phyloP scores from a whole-genome alignment of 805 yeast species.

The Yarrowia phangngaensis region DNA sequence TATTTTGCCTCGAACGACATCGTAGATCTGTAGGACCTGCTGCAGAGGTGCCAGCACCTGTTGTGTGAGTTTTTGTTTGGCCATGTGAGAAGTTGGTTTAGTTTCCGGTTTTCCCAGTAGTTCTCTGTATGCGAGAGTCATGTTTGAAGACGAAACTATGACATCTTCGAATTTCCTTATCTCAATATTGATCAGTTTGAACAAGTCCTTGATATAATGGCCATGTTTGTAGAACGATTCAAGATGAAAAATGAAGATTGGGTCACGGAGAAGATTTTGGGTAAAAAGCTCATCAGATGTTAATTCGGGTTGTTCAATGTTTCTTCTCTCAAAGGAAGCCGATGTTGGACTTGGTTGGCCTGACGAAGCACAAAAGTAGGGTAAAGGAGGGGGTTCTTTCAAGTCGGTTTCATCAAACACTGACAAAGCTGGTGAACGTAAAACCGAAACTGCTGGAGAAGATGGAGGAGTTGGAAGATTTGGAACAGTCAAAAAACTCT shows the following conservation, averaged over 20 bases:
- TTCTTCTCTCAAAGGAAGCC: slow-evolving; percentile 10
- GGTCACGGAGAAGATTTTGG: slow-evolving; percentile 22
- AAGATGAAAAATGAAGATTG: slow-evolving; percentile 9
- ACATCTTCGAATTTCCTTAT: slow-evolving; percentile 17
- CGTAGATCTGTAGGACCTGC: slow-evolving; percentile 18
- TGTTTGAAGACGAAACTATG: slow-evolving; percentile 1
- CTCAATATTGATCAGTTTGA: slow-evolving; percentile 12
- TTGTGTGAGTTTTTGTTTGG: slow-evolving; percentile 9
- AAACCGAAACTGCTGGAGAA: too few species aligned
- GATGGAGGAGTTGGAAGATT: slow-evolving; percentile 8
- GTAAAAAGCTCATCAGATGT: slow-evolving; percentile 21
- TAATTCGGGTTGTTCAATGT: slow-evolving; percentile 8
- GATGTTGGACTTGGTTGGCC: slow-evolving; percentile 4
- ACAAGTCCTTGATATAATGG: slow-evolving; percentile 20
- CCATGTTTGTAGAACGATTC: slow-evolving; percentile 17
- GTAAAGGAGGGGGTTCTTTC: neutral
- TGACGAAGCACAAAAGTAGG: neutral
- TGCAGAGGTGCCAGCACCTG: slow-evolving; percentile 22
- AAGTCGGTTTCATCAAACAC: neutral
- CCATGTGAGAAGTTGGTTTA: too few species aligned
- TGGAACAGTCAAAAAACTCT: slow-evolving; percentile 21
- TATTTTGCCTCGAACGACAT: slow-evolving; percentile 8
- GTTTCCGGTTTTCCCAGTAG: too few species aligned
- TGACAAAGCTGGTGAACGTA: too few species aligned
- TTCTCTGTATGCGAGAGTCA: neutral